Conservation (phyloP, 1,139 yeast species). For the Sugiyamaella grinbergsii region DNA sequence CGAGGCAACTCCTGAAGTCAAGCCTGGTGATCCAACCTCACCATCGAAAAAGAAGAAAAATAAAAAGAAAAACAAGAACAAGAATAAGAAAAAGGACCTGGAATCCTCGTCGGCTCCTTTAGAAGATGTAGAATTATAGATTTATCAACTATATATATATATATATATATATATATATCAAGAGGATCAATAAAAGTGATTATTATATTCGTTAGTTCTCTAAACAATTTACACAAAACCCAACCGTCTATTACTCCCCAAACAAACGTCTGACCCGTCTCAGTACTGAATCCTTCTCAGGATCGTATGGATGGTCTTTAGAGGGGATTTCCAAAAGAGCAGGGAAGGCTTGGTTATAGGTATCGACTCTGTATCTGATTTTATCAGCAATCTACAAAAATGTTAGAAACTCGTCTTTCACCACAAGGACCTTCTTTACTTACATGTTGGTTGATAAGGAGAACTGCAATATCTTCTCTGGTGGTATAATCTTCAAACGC, state of each 20-base stretch:
- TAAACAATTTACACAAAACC: background rate
- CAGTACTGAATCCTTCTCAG: slow-evolving; percentile 94
- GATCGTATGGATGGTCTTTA: slow-evolving; percentile 96
- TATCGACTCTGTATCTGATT: slow-evolving; percentile 80
- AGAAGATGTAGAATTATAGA: slow-evolving; percentile 27
- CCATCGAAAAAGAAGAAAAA: slow-evolving; percentile 23
- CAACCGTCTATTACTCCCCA: slow-evolving; percentile 86
- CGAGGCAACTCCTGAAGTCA: slow-evolving; percentile 11
- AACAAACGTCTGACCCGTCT: slow-evolving; percentile 91
- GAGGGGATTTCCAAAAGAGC: slow-evolving; percentile 97
- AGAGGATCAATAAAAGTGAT: background rate
- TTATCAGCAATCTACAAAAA: slow-evolving; percentile 66
- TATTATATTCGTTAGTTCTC: background rate
- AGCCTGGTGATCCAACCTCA: slow-evolving; percentile 18
- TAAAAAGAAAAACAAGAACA: slow-evolving; percentile 20
- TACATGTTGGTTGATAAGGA: slow-evolving; percentile 86
- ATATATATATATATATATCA: slow-evolving; percentile 22
- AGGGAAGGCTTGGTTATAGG: slow-evolving; percentile 88
- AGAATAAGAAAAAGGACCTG: slow-evolving; percentile 16
- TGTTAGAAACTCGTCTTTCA: background rate
- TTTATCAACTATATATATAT: slow-evolving; percentile 4
- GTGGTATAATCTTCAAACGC: slow-evolving; percentile 76
- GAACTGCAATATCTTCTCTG: slow-evolving; percentile 89
- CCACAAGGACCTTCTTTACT: no score
- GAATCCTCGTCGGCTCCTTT: slow-evolving; percentile 13